These are phyloP conservation scores for Fusarium transvaalense DNA, from an alignment of 2,329 filamentous ascomycete genomes.

Conservation along the genomic window DNA sequence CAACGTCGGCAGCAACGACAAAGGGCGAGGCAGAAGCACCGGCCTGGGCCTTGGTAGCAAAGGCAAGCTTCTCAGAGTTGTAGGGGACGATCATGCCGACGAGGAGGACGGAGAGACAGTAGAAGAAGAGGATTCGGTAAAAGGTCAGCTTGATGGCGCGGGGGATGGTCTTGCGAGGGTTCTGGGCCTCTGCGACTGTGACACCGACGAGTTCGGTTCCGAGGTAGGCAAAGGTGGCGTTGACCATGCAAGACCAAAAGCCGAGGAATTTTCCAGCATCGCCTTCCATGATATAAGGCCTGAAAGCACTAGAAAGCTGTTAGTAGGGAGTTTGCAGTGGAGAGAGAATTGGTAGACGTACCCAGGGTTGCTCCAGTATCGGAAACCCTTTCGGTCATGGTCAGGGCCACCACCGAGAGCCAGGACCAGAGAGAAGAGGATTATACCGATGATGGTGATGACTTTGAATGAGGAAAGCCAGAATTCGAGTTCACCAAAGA, in stretches of 20 bases:
- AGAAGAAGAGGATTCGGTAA: constrained; percentile 85
- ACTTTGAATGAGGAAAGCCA: constrained; percentile 76
- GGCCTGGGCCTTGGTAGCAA: constrained; percentile 61
- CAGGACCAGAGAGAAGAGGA: constrained; percentile 73
- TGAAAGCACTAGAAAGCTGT: constrained; percentile 53
- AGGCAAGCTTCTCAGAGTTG: constrained; percentile 70
- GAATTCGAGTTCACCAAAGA: constrained; percentile 76
- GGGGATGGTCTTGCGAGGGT: constrained; percentile 81
- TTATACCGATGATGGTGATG: constrained; percentile 73
- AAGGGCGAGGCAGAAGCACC: constrained; percentile 72
- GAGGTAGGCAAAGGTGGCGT: constrained; percentile 82
- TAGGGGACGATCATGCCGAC: constrained; percentile 83
- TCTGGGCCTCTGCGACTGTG: constrained; percentile 83
- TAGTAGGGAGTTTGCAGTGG: background rate
- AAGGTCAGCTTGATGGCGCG: constrained; percentile 84
- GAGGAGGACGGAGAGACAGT: constrained; percentile 78
- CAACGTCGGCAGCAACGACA: constrained; percentile 77
- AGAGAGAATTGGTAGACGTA: constrained; percentile 13
- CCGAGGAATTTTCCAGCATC: constrained; percentile 67
- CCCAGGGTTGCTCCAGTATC: constrained; percentile 73
- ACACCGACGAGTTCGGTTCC: constrained; percentile 83
- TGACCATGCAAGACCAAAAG: constrained; percentile 79
- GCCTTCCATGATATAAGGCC: constrained; percentile 45
- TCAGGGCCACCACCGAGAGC: constrained; percentile 75
- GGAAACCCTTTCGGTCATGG: constrained; percentile 71